Evolutionary conservation across 345 rosid species (phyloP).

Genomic region (Alliaria petiolata): DNA sequence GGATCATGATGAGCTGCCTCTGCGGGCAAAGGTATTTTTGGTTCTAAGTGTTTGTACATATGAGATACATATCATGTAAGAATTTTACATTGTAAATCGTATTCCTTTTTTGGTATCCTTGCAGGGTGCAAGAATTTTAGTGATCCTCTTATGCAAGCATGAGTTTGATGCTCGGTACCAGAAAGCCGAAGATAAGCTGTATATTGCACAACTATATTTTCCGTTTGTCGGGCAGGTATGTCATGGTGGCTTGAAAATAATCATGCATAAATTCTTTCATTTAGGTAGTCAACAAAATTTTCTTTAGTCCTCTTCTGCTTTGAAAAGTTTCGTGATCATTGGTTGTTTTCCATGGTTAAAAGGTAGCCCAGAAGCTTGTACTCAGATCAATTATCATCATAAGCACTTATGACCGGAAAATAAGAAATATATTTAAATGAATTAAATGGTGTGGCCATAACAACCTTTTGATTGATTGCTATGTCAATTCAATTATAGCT

Average conservation of each 20-base stretch:
- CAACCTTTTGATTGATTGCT: neutral
- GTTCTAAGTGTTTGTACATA: conserved; percentile 1
- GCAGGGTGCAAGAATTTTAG: conserved; percentile 95
- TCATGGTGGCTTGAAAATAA: neutral
- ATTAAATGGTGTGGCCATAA: neutral
- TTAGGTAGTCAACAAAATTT: conserved; percentile 5
- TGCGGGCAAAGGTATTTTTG: conserved; percentile 69
- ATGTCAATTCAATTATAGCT: neutral
- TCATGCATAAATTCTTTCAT: neutral
- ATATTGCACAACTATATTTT: conserved; percentile 89
- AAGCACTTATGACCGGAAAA: neutral
- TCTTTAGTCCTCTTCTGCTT: neutral
- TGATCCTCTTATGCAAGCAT: conserved; percentile 89
- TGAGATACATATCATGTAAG: conserved; percentile 15
- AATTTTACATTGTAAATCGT: conserved; percentile 6
- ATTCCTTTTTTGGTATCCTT: conserved; percentile 24
- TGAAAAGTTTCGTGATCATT: neutral
- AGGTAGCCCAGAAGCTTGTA: neutral
- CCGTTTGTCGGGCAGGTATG: conserved; percentile 93
- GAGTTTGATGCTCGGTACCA: conserved; percentile 98
- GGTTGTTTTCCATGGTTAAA: neutral
- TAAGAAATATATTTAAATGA: neutral
- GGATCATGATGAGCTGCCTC: conserved; percentile 97
- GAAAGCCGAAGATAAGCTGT: conserved; percentile 97
- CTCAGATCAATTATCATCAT: conserved; percentile 3